Evolutionary conservation across 2,329 filamentous ascomycete genomes (phyloP).

Genomic region (Diaporthe sp.): DNA sequence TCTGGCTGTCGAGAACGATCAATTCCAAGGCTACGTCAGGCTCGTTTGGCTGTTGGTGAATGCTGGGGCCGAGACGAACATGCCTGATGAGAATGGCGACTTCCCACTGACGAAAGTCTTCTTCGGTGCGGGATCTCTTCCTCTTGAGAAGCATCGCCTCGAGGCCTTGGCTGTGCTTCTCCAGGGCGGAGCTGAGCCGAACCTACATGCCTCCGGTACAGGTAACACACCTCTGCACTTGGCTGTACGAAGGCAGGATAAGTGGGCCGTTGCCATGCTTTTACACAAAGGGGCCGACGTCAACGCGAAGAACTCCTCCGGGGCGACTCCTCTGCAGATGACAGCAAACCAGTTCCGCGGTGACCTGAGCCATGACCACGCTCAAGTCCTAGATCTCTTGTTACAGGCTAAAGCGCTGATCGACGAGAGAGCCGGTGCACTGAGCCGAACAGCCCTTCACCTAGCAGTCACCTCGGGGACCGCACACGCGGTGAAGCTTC

Average conservation of each 20-base stretch:
- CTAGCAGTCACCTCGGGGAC: conserved; percentile 28
- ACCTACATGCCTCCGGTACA: conserved; percentile 35
- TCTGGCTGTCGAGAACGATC: conserved; percentile 38
- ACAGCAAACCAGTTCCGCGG: conserved; percentile 39
- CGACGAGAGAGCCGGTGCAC: conserved; percentile 36
- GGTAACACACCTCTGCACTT: conserved; percentile 36
- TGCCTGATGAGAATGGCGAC: conserved; percentile 36
- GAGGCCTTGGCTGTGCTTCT: conserved; percentile 37
- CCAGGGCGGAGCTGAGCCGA: conserved; percentile 33
- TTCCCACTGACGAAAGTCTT: conserved; percentile 37
- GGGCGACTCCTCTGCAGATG: conserved; percentile 37
- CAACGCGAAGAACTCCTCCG: conserved; percentile 30
- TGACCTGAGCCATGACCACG: conserved; percentile 34
- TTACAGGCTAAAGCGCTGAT: conserved; percentile 26
- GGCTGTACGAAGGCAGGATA: conserved; percentile 37
- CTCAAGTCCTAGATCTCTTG: conserved; percentile 35
- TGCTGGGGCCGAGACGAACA: conserved; percentile 25
- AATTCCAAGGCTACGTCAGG: conserved; percentile 42
- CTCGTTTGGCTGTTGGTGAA: conserved; percentile 42
- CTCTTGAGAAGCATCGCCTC: conserved; percentile 31
- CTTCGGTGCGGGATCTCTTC: conserved; percentile 23
- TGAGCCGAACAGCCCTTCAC: conserved; percentile 35
- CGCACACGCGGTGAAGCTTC: conserved; percentile 32
- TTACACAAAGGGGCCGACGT: conserved; percentile 36
- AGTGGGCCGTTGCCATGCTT: conserved; percentile 34